Conservation (phyloP, 805 yeast genomes). For the Nakazawaea wyomingensis region DNA sequence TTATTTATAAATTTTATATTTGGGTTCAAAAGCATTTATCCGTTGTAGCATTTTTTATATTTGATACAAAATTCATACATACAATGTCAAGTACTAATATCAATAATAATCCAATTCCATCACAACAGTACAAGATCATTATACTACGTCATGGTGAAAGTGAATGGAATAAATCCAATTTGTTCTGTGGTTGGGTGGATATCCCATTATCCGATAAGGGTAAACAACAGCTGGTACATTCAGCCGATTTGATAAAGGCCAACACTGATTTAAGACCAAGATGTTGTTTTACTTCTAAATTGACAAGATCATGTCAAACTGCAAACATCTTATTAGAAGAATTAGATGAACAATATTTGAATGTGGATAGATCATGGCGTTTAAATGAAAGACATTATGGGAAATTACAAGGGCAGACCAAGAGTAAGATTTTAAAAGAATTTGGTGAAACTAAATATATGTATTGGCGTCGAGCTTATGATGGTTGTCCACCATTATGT, state of each 20-base stretch:
- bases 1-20: no score
- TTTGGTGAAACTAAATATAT: constrained; percentile 73
- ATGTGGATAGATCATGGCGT: constrained; percentile 67
- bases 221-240: constrained; percentile 57
- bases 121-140: constrained; percentile 37
- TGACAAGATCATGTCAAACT: constrained; percentile 72
- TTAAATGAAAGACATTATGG: constrained; percentile 45
- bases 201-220: constrained; percentile 66
- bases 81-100: background rate
- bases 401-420: constrained; percentile 71
- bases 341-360: constrained; percentile 43
- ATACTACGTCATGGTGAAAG: constrained; percentile 81
- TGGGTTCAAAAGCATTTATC: no score
- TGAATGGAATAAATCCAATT: constrained; percentile 68
- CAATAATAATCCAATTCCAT: no score
- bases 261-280: constrained; percentile 44
- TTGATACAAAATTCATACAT: no score
- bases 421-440: constrained; percentile 56
- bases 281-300: constrained; percentile 62
- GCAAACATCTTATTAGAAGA: constrained; percentile 59
- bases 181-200: constrained; percentile 86
- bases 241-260: constrained; percentile 54
- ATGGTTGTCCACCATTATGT: constrained; percentile 60
- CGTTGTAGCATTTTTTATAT: no score
- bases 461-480: constrained; percentile 74